Evolutionary conservation across 2,329 filamentous ascomycete genomes (phyloP), one percentile per base, ranked within the genome.

Genomic region (Karstenula rhodostoma): DNA sequence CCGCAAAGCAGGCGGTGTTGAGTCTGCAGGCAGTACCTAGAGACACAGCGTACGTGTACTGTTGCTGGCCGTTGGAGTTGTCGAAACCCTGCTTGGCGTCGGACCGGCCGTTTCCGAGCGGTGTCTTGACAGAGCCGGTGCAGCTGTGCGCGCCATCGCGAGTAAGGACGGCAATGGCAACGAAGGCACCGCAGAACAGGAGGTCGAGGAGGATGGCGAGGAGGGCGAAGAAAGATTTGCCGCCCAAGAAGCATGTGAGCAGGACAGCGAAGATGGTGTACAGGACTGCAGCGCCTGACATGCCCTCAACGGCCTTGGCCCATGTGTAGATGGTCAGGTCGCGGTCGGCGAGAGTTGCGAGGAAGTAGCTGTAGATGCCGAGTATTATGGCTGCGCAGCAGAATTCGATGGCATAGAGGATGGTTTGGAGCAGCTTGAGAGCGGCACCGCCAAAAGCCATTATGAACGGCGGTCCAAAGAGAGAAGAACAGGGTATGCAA

Each of bases 101-200:
- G 1, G 85, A 81, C 8, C 85, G 78, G 6, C 90, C 91, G 4
- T 75, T 83, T 40, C 93, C 93, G 56, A 94, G 86, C 90, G 87
- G 7, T 87, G 88, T 17, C 88, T 94, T 50, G 84, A 81, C 60
- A 17, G 80, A 80, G 50, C 87, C 87, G 15, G 79, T 83, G 81
- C 94, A 97, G 52, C 80, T 85, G 62, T 84, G 78, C 0, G 87
- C 86, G 40, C 93, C 93, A 58, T 86, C 79, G 40, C 90, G 86
- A 61, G 91, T 94, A 64, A 92, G 84, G 51, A 89, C 82, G 0
- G 93, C 92, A 61, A 97, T 86, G 73, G 93, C 96, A 73, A 96
- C 86, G 82, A 95, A 95, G 60, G 84, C 87, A 43, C 86, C 92
- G 55, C 87, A 80, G 78, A 97, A 96, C 70, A 85, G 85, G 56